Evolutionary conservation across 2,329 filamentous ascomycete species (phyloP), one percentile per base, ranked within the genome.

Genomic region (Penicillium griseofulvum): DNA sequence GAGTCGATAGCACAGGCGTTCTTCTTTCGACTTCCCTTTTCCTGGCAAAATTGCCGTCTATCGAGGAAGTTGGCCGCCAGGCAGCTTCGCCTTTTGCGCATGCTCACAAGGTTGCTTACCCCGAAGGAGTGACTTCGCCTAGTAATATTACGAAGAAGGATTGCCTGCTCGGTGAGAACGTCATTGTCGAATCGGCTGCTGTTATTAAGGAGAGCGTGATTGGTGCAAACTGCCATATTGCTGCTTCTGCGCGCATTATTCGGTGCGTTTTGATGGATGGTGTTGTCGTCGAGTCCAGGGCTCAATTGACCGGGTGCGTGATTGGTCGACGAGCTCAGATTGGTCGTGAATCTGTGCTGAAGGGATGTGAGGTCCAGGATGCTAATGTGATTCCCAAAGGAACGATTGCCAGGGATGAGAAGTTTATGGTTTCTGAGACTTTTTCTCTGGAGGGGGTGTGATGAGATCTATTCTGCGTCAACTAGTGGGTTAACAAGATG

Each of bases 201-300:
- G 51, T 54, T 6, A 39, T 54, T 0, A 54, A 54, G 22, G 51
- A 54, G 22, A 54, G 51, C 3, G 45, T 48, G 5, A 42, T 54
- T 1, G 51, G 34, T 9, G 45, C 51, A 5, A 49, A 49, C 2
- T 54, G 51, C 10, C 51, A 49, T 6, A 42, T 54, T 22, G 26
- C 16, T 7, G 7, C n/a, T 1, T 37, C 44, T 4, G 51, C 44
- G 12, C 51, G 51, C 12, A 49, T 54, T n/a, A 14, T 26, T 29
- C 44, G 51, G 12, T 54, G 44, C 4, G 51, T 54, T 16, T 2
- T 54, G 19, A 54, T 54, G 51, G 51, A 54, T 3, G 44, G 44
- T 0, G 51, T 26, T 2, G 37, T 54, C 7, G 28, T 54, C 8
- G 51, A 54, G 22, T 8, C n/a, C 4, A 41, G 37, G 7, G 51